A percentile compares a stretch with the other conserved stretches of the same genome.
These are phyloP conservation scores for Alternaria solani DNA, from an alignment of 2,329 filamentous ascomycete species.

Conservation along the genomic window DNA sequence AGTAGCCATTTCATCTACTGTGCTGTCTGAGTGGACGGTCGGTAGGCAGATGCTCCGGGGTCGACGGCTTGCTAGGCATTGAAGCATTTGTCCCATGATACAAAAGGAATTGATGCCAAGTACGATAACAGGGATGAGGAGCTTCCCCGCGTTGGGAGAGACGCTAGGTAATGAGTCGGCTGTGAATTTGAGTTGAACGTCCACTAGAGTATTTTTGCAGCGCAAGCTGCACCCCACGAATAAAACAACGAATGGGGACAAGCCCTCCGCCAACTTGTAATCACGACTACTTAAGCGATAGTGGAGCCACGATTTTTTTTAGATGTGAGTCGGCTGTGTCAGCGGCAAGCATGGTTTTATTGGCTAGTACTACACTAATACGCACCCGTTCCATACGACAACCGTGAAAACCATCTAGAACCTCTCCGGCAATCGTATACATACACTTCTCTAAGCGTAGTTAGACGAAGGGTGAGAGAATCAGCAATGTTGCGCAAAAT, in stretches of 20 bases:
- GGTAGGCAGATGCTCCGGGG: neutral
- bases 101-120: neutral
- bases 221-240: too few relatives aligned
- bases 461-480: neutral
- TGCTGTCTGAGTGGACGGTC: neutral
- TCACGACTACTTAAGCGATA: too few relatives aligned
- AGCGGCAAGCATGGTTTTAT: neutral
- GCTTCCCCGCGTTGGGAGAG: constrained; percentile 4
- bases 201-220: too few relatives aligned
- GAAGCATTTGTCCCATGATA: neutral
- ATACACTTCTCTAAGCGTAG: neutral
- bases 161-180: neutral
- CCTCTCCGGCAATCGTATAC: neutral
- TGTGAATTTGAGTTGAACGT: too few relatives aligned
- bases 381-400: neutral
- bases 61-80: neutral
- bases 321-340: neutral
- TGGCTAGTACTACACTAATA: neutral
- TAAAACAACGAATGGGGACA: too few relatives aligned
- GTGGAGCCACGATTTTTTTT: too few relatives aligned
- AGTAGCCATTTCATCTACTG: constrained; percentile 2
- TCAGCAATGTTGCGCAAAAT: constrained; percentile 1
- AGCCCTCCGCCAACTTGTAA: too few relatives aligned
- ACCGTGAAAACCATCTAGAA: neutral
- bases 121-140: neutral